Evolutionary conservation across 208 protist genomes (phyloP), one percentile per base, ranked within the genome.

Genomic region (Leishmania tropica): DNA sequence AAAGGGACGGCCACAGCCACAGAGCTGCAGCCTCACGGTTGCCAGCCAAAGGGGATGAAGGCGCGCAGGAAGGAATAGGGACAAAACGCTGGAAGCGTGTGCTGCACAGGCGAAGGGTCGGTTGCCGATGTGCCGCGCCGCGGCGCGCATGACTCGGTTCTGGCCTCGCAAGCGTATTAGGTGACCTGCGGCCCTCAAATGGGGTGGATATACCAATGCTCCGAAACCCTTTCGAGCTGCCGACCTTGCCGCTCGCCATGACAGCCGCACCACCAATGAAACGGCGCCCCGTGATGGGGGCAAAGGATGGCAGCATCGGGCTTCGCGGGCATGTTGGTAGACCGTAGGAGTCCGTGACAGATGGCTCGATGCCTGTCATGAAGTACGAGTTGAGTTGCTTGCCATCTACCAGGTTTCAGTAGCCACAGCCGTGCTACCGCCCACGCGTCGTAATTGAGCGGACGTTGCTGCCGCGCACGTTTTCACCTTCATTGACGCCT

Each of bases 221-320:
- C n/a, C 21, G n/a, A 4, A 65, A 28, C 40, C 60, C 3, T 10
- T 65, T 24, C n/a, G 60, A 1, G 60, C 5, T 13, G 10, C 60
- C 60, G n/a, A n/a, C 28, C 1, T n/a, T 37, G 60, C n/a, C 40
- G 19, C 28, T 28, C 60, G 37, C 24, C 60, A 40, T 21, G 60
- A 31, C 11, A 28, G 60, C 68, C 11, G 24, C 35, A 8, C 64
- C 74, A 67, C 62, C 37, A 11, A 37, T 73, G 54, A 40, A 53
- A 58, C 62, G 58, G 8, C n/a, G 11, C 13, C 48, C 60, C 24
- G 77, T 81, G 31, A 77, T 81, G 15, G 70, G 71, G 0, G 58
- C 71, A 54, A 60, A 81, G 24, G 79, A 62, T 11, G 79, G 79
- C 68, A 62, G 7, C 40, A 62, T 24, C 2, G 53, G 54, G 42